Percentiles rank a stretch among this genome's conserved stretches.
Evolutionary conservation across 1,284 basidiomycete genomes (phyloP).

Genomic region (Cystobasidiaceae sp.): DNA sequence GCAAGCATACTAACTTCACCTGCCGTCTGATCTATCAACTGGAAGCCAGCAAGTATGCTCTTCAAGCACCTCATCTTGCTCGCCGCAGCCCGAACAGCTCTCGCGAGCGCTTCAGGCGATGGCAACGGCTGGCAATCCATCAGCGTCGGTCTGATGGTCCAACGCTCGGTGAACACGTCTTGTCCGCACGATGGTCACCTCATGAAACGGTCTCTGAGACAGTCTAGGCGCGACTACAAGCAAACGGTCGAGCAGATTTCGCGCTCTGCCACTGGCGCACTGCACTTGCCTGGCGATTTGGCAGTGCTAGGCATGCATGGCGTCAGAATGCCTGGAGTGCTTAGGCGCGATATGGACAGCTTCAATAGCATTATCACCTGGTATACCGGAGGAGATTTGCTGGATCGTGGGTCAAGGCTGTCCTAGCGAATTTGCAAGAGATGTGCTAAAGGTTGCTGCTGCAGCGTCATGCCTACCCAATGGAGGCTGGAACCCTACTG

Average conservation of each 20-base stretch:
- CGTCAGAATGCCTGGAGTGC: background rate
- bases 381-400: slow-evolving; percentile 5
- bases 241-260: background rate
- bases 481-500: background rate
- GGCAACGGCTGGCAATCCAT: slow-evolving; percentile 2
- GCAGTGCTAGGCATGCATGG: background rate
- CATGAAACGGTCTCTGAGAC: background rate
- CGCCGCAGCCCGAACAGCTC: background rate
- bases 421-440: background rate
- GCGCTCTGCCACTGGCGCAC: background rate
- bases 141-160: slow-evolving; percentile 15
- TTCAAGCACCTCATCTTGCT: background rate
- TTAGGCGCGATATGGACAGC: background rate
- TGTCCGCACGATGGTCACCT: background rate
- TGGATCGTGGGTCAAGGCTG: background rate
- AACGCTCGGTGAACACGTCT: background rate
- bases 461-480: background rate
- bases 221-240: slow-evolving; percentile 10
- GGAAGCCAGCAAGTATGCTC: background rate
- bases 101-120: no score
- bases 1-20: no score
- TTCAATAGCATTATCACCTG: slow-evolving; percentile 14
- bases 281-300: background rate
- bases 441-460: background rate
- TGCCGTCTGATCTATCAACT: no score